Base-by-base conservation (phyloP, 2,329 filamentous ascomycete genomes). In the Penicillium sp. region DNA sequence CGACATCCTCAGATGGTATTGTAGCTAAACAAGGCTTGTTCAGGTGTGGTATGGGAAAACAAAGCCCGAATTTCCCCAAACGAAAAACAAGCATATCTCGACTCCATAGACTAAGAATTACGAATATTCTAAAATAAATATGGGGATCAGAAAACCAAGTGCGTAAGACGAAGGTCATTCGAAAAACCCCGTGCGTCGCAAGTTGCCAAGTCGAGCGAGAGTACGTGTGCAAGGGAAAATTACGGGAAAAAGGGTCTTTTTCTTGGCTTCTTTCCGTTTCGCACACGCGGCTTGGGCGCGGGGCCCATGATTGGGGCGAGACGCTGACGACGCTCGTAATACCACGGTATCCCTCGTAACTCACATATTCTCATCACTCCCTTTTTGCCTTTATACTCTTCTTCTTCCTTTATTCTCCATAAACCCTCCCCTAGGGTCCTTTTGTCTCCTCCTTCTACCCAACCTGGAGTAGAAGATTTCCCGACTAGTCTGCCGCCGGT, bases 271-370 rank as follows among this genome's bases (percentile, higher is more conserved):
- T 59, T 66, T 21, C 64, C 63, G 60, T 67, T 68, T 67, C 59
- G 66, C 65, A 72, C 69, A 73, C 72, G 72, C 72, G 72, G 72
- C 72, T 70, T 72, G 69, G 63, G 62, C 63, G 67, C 62, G 63
- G 64, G 62, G 59, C 64, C 60, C 62, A 62, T 73, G 70, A 74
- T 73, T 74, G 70, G 71, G 68, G 66, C 61, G 55, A 66, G 57
- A 68, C 63, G 72, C 72, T 74, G 72, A 74, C 72, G 72, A 74
- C 71, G 71, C 70, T 70, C 67, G 63, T 65, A 63, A 65, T 65
- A 63, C 56, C 21, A 53, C 55, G 35, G 55, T 57, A 53, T 48
- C 54, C 55, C 44, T 27, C 27, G 44, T 33, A 24, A 41, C 21
- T 13, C 35, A 26, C 49, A 21, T 35, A 29, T 43, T 19, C 53